These are phyloP conservation scores for Pichia rugopelliculosa DNA, from an alignment of 805 yeast genomes.

Conservation along the genomic window DNA sequence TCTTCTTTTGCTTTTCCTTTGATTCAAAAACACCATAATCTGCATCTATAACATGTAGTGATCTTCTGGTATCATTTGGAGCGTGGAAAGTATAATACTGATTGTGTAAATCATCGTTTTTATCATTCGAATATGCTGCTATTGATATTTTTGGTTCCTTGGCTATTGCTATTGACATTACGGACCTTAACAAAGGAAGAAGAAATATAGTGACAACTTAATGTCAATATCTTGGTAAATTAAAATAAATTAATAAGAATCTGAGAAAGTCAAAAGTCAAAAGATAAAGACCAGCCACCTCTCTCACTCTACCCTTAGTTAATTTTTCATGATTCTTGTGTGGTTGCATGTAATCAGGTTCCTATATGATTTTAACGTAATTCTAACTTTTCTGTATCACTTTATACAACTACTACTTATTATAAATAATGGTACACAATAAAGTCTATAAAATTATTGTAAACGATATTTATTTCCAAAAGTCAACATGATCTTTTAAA, in stretches of 20 bases:
- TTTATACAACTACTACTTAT: too few relatives aligned
- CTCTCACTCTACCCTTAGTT: too few relatives aligned
- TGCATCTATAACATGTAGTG: conserved; percentile 11
- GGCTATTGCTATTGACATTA: not conserved
- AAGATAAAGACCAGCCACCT: not conserved
- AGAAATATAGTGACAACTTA: not conserved
- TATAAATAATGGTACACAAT: too few relatives aligned
- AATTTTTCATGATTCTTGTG: too few relatives aligned
- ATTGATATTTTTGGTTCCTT: not conserved
- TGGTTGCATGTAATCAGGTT: not conserved
- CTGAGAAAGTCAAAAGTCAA: not conserved
- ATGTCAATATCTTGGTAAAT: too few relatives aligned
- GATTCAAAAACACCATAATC: conserved; percentile 13
- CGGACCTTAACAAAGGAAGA: not conserved
- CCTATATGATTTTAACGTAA: not conserved
- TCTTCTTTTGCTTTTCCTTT: not conserved
- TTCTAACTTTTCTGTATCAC: too few relatives aligned
- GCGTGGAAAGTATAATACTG: conserved; percentile 9
- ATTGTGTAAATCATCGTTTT: not conserved
- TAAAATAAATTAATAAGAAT: not conserved
- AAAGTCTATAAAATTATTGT: too few relatives aligned
- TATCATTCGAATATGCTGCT: not conserved
- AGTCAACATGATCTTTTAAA: conserved; percentile 19
- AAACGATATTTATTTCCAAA: conserved; percentile 16
- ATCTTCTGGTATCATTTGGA: not conserved